Evolutionary conservation across 108 stramenopile species (phyloP).

Genomic region (Nitzschia sp.): DNA sequence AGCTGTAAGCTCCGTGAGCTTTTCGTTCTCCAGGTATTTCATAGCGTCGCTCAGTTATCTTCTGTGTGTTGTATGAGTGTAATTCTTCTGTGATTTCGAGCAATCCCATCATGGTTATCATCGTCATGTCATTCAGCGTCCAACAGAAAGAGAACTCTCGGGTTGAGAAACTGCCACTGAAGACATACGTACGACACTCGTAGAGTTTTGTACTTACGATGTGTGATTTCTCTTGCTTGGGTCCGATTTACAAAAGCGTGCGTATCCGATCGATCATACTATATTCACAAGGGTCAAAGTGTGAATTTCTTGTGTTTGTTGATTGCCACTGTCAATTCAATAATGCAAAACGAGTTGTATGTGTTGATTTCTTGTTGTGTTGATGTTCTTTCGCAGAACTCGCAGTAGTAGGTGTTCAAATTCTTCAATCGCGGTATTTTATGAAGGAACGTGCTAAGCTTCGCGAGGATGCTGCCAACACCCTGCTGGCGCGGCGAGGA

Average conservation of each 20-base stretch:
- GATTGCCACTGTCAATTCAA: neutral
- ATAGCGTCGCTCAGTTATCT: constrained; percentile 31
- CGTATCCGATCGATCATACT: constrained; percentile 28
- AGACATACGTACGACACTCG: neutral
- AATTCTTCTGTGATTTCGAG: constrained; percentile 1
- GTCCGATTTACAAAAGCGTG: neutral
- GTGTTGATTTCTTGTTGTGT: neutral
- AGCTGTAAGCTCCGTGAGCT: constrained; percentile 68
- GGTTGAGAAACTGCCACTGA: constrained; percentile 5
- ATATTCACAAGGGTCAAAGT: neutral
- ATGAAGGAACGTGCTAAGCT: too few relatives aligned
- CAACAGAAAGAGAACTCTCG: neutral
- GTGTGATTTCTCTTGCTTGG: constrained; percentile 8
- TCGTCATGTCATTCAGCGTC: neutral
- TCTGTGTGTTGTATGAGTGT: neutral
- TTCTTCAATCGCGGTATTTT: too few relatives aligned
- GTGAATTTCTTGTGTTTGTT: neutral
- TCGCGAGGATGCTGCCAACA: too few relatives aligned
- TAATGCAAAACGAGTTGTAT: neutral
- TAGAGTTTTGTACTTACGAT: neutral
- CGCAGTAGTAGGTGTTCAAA: too few relatives aligned
- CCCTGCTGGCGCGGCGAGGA: too few relatives aligned
- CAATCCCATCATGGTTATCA: neutral
- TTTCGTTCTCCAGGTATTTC: constrained; percentile 84
- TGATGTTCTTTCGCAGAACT: neutral